phyloP scores from a whole-genome alignment of 2,329 filamentous ascomycete species.

The Arthrobotrys musiformis region DNA sequence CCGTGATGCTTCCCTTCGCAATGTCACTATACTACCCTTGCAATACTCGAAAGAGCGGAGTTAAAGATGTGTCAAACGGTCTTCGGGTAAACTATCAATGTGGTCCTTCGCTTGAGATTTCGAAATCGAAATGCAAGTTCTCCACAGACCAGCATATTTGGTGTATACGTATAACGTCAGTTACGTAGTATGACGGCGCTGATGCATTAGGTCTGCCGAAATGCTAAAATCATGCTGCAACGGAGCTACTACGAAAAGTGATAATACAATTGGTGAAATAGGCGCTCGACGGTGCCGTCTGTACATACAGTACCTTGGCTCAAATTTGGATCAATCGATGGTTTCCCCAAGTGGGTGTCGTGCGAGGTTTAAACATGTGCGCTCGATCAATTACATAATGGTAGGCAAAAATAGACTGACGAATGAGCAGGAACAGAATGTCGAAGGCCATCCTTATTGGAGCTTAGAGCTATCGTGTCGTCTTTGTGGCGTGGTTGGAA shows the following conservation, averaged over 20 bases:
- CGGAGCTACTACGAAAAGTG: background rate
- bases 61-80: slow-evolving; percentile 32
- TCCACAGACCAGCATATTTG: background rate
- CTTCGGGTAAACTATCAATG: slow-evolving; percentile 42
- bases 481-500: slow-evolving; percentile 9
- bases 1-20: slow-evolving; percentile 41
- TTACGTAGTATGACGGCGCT: background rate
- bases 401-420: slow-evolving; percentile 40
- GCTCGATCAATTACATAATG: slow-evolving; percentile 5
- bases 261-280: background rate
- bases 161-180: background rate
- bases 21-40: slow-evolving; percentile 16
- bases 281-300: background rate
- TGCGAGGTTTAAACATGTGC: background rate
- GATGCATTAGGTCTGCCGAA: background rate
- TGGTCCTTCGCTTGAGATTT: background rate
- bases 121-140: background rate
- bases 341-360: background rate
- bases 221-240: background rate
- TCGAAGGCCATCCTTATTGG: background rate
- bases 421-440: slow-evolving; percentile 15
- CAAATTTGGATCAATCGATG: background rate
- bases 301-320: background rate
- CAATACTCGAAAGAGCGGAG: slow-evolving; percentile 19
- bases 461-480: slow-evolving; percentile 13